Conservation (phyloP, 495 filamentous ascomycete species). For the Penicillium lagena region DNA sequence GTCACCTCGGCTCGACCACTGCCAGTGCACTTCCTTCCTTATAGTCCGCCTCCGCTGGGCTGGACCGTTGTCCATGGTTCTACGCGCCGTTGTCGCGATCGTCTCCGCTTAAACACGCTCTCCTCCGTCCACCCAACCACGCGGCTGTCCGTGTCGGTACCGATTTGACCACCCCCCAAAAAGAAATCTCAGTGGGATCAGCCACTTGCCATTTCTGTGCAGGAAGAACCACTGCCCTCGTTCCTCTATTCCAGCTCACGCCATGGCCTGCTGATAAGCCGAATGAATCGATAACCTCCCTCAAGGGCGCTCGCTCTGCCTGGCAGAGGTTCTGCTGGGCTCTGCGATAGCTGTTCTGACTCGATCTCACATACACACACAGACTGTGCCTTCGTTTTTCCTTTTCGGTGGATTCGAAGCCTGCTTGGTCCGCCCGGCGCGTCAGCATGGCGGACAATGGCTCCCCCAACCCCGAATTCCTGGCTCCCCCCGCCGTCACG, state of each 20-base stretch:
- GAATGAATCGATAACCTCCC: constrained; percentile 40
- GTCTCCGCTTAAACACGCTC: constrained; percentile 33
- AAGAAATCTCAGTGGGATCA: not conserved
- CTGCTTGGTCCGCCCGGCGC: constrained; percentile 2
- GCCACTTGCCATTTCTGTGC: not conserved
- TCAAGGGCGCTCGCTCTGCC: constrained; percentile 43
- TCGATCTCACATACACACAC: not conserved
- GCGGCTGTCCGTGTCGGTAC: too few relatives aligned
- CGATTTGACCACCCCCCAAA: too few relatives aligned
- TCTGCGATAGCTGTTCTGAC: constrained; percentile 5
- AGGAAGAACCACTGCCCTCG: constrained; percentile 6
- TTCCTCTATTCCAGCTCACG: constrained; percentile 10
- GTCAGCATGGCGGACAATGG: constrained; percentile 42
- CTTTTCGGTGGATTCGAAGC: not conserved
- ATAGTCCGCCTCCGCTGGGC: constrained; percentile 20
- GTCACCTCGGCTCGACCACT: too few relatives aligned
- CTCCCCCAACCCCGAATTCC: constrained; percentile 32
- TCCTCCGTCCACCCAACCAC: constrained; percentile 12
- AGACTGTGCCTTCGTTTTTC: constrained; percentile 1
- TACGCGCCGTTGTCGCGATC: constrained; percentile 35
- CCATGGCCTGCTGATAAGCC: constrained; percentile 39
- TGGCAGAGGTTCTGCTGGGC: constrained; percentile 41
- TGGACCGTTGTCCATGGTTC: constrained; percentile 27
- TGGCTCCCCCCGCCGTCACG: constrained; percentile 45
- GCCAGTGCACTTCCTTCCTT: too few relatives aligned